Evolutionary conservation across 2,329 filamentous ascomycete species (phyloP), one percentile per base, ranked within the genome.

Genomic region (Didymella arachidicola): DNA sequence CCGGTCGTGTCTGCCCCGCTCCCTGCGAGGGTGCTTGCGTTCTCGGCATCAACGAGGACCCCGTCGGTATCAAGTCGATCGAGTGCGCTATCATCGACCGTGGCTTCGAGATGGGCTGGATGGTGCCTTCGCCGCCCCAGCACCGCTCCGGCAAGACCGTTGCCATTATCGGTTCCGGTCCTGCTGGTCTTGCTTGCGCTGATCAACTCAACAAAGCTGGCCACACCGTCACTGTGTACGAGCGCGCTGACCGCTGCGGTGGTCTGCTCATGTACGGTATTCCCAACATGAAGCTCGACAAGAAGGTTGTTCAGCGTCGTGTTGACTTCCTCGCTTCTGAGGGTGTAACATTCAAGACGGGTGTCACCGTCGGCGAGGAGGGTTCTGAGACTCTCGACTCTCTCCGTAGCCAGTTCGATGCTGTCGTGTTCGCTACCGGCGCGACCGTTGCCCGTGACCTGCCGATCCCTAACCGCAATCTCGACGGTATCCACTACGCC

Each of bases 231-330:
- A 97, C 92, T 12, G 87, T 98, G 18, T 97, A 95, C 73, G 94
- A 98, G 84, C 92, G 94, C 65, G 87, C 93, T 60, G 94, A 98
- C 75, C 92, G 94, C 65, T 82, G 90, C 57, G 94, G 94, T 80
- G 94, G 94, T 78, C 84, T 98, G 54, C 86, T 98, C 72, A 97
- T 97, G 94, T 97, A 98, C 75, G 94, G 94, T 68, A 98, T 98
- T 68, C 94, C 94, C 67, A 98, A 98, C 84, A 98, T 98, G 94
- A 98, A 98, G 84, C 90, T 98, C 41, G 94, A 98, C 82, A 98
- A 98, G 86, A 92, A 92, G 75, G 89, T 97, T 64, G 94, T 98
- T 60, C 94, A 97, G 84, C 91, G 94, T 51, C 91, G 94, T 77
- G 93, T 95, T 47, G 92, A 97, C 79, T 93, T 98, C 79, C 94